Evolutionary conservation across 176 grass and related monocot genomes (phyloP).

Genomic region (Avena sativa): DNA sequence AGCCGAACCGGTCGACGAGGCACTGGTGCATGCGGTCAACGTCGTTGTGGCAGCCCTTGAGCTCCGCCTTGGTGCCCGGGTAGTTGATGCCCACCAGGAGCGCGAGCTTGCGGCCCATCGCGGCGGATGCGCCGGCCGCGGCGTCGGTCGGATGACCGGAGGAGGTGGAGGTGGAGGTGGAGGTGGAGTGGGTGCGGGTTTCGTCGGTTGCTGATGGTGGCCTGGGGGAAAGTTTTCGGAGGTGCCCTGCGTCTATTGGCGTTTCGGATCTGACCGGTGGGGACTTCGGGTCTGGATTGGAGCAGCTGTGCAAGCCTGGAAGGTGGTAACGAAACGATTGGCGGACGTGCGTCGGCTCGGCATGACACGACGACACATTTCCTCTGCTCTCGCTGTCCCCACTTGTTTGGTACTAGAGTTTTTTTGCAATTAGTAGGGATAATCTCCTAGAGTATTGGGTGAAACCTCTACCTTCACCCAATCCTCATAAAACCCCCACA

Average conservation of each 20-base stretch:
- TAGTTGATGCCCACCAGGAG: constrained; percentile 95
- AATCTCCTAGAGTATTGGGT: no score
- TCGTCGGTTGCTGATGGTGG: constrained; percentile 36
- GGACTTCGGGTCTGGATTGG: neutral
- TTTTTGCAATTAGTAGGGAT: no score
- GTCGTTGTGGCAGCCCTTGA: constrained; percentile 95
- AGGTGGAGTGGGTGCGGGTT: constrained; percentile 29
- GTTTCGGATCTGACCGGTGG: constrained; percentile 34
- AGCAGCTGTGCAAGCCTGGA: neutral
- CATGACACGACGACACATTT: neutral
- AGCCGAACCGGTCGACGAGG: constrained; percentile 80
- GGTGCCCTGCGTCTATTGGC: constrained; percentile 26
- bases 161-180: neutral
- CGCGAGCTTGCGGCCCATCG: constrained; percentile 76
- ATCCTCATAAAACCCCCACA: no score
- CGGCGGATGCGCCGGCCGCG: constrained; percentile 34
- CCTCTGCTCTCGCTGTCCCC: neutral
- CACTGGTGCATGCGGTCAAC: constrained; percentile 80
- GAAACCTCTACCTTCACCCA: no score
- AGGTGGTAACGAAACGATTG: constrained; percentile 12
- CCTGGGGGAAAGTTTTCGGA: neutral
- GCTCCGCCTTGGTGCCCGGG: constrained; percentile 90
- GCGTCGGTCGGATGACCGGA: constrained; percentile 7
- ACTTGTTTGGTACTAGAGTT: no score
- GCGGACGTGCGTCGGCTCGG: neutral